phyloP scores from a whole-genome alignment of 2,329 filamentous ascomycete species.

The Ilyonectria sp. region DNA sequence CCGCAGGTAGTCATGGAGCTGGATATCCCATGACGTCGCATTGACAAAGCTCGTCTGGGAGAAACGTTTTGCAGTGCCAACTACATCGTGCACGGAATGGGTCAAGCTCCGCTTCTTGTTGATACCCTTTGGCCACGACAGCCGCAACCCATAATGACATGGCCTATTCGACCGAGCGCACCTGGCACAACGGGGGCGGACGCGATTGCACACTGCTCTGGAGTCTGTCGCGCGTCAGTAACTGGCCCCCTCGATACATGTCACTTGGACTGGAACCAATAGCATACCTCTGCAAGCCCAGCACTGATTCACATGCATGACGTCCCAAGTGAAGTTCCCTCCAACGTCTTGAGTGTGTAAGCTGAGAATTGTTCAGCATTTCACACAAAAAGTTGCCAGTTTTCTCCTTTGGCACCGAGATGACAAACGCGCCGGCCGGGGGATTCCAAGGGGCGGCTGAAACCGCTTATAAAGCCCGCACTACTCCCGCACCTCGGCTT shows the following conservation, averaged over 20 bases:
- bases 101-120: too few relatives aligned
- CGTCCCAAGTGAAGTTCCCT: conserved; percentile 13
- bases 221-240: conserved; percentile 12
- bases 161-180: conserved; percentile 10
- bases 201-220: conserved; percentile 11
- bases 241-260: conserved; percentile 11
- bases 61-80: too few relatives aligned
- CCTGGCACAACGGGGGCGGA: conserved; percentile 11
- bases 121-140: too few relatives aligned
- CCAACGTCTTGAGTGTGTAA: conserved; percentile 13
- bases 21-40: too few relatives aligned
- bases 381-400: conserved; percentile 14
- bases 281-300: conserved; percentile 13
- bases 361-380: conserved; percentile 12
- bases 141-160: too few relatives aligned
- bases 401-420: conserved; percentile 13
- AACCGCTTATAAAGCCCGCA: conserved; percentile 13
- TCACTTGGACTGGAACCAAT: conserved; percentile 8
- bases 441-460: conserved; percentile 11
- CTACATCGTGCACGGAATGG: too few relatives aligned
- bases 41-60: too few relatives aligned
- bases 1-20: too few relatives aligned
- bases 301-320: conserved; percentile 13
- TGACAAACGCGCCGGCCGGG: conserved; percentile 11
- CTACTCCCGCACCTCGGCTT: conserved; percentile 11